Evolutionary conservation across 495 filamentous ascomycete species (phyloP).

Genomic region (Penicillium roqueforti): DNA sequence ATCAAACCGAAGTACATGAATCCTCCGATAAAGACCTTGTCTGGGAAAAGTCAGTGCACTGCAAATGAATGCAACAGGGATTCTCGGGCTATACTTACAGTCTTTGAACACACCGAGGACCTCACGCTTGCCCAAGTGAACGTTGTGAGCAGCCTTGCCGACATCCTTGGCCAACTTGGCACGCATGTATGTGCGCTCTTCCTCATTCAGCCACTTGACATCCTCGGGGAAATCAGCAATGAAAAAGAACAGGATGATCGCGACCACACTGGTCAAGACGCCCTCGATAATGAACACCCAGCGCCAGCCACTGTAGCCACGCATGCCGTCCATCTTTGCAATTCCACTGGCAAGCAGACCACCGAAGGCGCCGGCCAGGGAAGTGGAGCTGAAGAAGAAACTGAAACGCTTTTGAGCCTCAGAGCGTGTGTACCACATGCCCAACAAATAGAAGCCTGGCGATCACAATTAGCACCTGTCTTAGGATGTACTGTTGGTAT

Average conservation of each 20-base stretch:
- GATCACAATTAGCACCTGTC: neutral
- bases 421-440: conserved; percentile 83
- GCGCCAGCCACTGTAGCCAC: conserved; percentile 76
- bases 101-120: conserved; percentile 71
- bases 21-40: conserved; percentile 69
- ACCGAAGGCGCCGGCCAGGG: conserved; percentile 81
- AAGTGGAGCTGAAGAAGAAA: conserved; percentile 84
- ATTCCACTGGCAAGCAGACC: conserved; percentile 80
- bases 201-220: conserved; percentile 58
- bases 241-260: conserved; percentile 70
- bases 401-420: conserved; percentile 87
- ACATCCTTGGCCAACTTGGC: conserved; percentile 74
- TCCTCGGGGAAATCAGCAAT: conserved; percentile 72
- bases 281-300: conserved; percentile 80
- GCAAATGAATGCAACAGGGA: neutral
- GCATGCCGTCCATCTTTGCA: conserved; percentile 63
- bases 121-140: conserved; percentile 58
- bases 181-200: conserved; percentile 71
- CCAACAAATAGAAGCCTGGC: conserved; percentile 70
- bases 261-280: conserved; percentile 64
- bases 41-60: conserved; percentile 22
- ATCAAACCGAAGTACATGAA: conserved; percentile 84
- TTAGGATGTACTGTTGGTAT: neutral
- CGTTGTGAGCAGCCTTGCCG: conserved; percentile 65
- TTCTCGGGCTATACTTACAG: conserved; percentile 38